These are phyloP conservation scores for Aspergillus brunneoviolaceus DNA, from an alignment of 2,329 filamentous ascomycete genomes.

Conservation along the genomic window DNA sequence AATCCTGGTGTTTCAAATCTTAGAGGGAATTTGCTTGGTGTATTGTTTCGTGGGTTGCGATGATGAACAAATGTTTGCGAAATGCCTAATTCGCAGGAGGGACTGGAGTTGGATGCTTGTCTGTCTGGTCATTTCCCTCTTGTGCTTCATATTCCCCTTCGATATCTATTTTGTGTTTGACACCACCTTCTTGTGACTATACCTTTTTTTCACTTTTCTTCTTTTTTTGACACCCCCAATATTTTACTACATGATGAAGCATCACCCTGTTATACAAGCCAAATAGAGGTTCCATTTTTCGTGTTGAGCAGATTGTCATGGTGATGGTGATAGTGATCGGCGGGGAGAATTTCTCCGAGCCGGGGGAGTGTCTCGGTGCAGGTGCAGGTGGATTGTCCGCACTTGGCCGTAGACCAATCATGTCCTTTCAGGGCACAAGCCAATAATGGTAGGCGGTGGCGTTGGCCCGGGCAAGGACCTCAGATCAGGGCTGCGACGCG, in stretches of 20 bases:
- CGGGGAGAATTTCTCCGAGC: background rate
- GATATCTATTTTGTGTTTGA: slow-evolving; percentile 8
- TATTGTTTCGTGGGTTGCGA: slow-evolving; percentile 15
- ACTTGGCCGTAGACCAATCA: slow-evolving; percentile 15
- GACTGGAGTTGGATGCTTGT: slow-evolving; percentile 20
- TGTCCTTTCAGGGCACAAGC: background rate
- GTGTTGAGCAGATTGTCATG: background rate
- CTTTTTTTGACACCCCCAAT: background rate
- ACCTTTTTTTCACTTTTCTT: slow-evolving; percentile 10
- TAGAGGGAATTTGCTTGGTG: slow-evolving; percentile 11
- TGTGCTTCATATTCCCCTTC: slow-evolving; percentile 8
- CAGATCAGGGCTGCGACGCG: slow-evolving; percentile 18
- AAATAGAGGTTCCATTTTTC: slow-evolving; percentile 18
- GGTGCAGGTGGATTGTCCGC: background rate
- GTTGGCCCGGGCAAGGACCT: slow-evolving; percentile 11
- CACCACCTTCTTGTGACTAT: slow-evolving; percentile 18
- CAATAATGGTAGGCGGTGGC: slow-evolving; percentile 13
- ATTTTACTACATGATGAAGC: background rate
- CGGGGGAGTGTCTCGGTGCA: background rate
- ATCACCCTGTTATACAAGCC: background rate
- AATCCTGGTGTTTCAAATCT: slow-evolving; percentile 13
- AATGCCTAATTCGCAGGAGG: slow-evolving; percentile 23
- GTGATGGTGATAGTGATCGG: background rate
- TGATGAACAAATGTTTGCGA: slow-evolving; percentile 22
- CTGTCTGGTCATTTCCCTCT: slow-evolving; percentile 6